Evolutionary conservation across 2,329 filamentous ascomycete genomes (phyloP).

Genomic region (Neurospora crassa): DNA sequence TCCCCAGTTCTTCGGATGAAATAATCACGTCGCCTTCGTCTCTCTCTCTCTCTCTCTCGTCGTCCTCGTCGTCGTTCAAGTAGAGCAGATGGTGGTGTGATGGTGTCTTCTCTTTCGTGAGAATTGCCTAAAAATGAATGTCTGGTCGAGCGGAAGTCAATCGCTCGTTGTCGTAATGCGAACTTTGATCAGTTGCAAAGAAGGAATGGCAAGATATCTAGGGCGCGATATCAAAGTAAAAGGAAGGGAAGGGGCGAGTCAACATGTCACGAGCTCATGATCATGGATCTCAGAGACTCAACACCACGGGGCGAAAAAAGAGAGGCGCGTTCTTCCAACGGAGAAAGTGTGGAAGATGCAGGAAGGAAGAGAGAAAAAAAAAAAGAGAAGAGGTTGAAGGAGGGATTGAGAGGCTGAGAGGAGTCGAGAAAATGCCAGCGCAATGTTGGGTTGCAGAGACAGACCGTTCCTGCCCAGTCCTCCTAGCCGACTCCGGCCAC

Average conservation of each 20-base stretch:
- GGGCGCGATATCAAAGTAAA: neutral
- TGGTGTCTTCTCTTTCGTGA: neutral
- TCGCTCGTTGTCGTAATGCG: neutral
- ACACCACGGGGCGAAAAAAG: neutral
- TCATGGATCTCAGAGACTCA: neutral
- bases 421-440: slow-evolving; percentile 3
- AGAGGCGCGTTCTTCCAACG: neutral
- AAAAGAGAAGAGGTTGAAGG: neutral
- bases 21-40: neutral
- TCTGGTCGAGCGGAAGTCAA: neutral
- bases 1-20: neutral
- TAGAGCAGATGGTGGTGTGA: neutral
- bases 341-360: neutral
- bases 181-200: neutral
- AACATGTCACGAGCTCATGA: neutral
- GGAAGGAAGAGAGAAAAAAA: neutral
- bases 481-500: neutral
- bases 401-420: slow-evolving; percentile 7
- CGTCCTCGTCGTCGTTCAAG: neutral
- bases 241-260: neutral
- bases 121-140: neutral
- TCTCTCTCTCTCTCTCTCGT: too few species aligned
- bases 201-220: neutral
- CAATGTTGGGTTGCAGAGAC: neutral
- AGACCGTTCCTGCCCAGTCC: neutral